Evolutionary conservation across 495 filamentous ascomycete species (phyloP), one percentile per base, ranked within the genome.

Genomic region (Talaromyces wortmannii): DNA sequence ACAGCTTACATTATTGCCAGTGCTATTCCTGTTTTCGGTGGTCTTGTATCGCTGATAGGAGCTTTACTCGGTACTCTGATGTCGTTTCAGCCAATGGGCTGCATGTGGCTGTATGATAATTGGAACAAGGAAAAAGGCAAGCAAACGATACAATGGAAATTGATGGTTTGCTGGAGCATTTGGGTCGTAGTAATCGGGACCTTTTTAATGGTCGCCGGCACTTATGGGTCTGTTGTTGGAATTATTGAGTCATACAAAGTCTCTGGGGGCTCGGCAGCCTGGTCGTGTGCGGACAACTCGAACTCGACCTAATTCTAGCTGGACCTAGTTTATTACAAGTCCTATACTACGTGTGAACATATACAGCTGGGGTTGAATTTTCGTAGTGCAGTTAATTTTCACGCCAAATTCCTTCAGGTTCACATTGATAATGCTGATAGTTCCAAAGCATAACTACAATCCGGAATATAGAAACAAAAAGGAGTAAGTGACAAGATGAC

Each of bases 1-100:
- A 61, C 86, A 31, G 79, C 84, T 7, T 90, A 83, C 74, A 64
- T 89, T 45, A 83, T 90, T 61, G 85, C 86, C 29, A 81, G 84
- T 59, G 80, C 81, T 7, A 86, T 91, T 45, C 87, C 87, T 10
- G 80, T 86, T 62, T 90, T 89, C 63, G 76, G 78, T 59, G 75
- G 76, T 42, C 68, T 90, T 43, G 70, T 90, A 16, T 77, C 77
- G 18, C 75, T 83, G 55, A 73, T 82, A 40, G 83, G 83, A 13
- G 76, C 83, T 4, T 65, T 88, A 36, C 84, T 89, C 55, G 71
- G 66, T 8, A 74, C 67, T 5, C 59, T 70, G 12, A 68, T 71
- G 67, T 73, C 54, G 13, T 73, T 72, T 62, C 74, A 74, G 55
- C 72, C 72, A 6, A 74, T 74, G 71, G 74, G 61, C 0, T 66